Conservation (phyloP, 2,329 filamentous ascomycete genomes). For the Coniochaeta hoffmannii region DNA sequence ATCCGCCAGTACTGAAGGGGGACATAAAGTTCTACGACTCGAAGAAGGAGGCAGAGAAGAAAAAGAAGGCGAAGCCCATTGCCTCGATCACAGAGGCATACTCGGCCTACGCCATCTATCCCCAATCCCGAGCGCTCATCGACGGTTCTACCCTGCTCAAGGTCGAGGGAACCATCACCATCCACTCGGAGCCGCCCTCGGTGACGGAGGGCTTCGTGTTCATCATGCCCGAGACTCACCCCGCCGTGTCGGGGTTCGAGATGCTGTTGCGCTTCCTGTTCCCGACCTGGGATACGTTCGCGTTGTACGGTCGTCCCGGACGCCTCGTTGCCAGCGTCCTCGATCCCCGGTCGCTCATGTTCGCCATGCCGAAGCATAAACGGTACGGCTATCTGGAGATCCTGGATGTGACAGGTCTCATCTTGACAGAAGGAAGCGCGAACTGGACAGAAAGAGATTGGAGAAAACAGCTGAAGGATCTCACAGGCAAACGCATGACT, state of each 20-base stretch:
- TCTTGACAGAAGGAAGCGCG: slow-evolving; percentile 68
- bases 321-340: slow-evolving; percentile 81
- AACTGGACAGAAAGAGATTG: slow-evolving; percentile 83
- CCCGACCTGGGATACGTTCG: slow-evolving; percentile 89
- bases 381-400: slow-evolving; percentile 88
- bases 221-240: slow-evolving; percentile 89
- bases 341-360: slow-evolving; percentile 90
- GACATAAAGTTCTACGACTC: slow-evolving; percentile 94
- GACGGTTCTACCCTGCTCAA: slow-evolving; percentile 93
- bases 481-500: slow-evolving; percentile 74
- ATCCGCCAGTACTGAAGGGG: slow-evolving; percentile 64
- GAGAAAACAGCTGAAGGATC: slow-evolving; percentile 81
- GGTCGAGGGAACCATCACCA: slow-evolving; percentile 82
- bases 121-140: slow-evolving; percentile 86
- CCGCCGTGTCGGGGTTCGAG: slow-evolving; percentile 90
- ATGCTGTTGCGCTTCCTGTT: slow-evolving; percentile 92
- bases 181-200: slow-evolving; percentile 71
- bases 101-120: slow-evolving; percentile 91
- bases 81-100: slow-evolving; percentile 88
- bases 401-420: slow-evolving; percentile 73
- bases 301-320: slow-evolving; percentile 80
- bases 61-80: slow-evolving; percentile 84
- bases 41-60: slow-evolving; percentile 66
- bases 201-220: slow-evolving; percentile 92
- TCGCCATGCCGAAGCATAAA: slow-evolving; percentile 86